phyloP scores from a whole-genome alignment of 257 asterid genomes.

The Primulina tabacum region DNA sequence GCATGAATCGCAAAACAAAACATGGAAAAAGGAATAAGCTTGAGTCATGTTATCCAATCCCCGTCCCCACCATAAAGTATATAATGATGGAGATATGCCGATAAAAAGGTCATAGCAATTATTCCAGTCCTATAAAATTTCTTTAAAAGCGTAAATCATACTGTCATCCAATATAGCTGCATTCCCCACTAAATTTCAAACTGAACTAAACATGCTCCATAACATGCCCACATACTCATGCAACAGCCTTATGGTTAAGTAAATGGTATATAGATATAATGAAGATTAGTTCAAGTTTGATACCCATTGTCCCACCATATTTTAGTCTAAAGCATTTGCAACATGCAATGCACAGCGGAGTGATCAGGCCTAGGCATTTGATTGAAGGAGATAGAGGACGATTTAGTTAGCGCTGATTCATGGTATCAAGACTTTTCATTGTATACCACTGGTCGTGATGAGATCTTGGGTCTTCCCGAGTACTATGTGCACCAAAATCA shows the following conservation, averaged over 20 bases:
- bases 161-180: not conserved
- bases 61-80: not conserved
- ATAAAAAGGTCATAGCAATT: not conserved
- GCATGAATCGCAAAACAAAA: not conserved
- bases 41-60: not conserved
- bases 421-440: not conserved
- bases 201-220: not conserved
- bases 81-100: not conserved
- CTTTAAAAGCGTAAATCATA: not conserved
- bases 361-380: not conserved
- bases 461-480: not conserved
- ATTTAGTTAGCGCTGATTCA: not conserved
- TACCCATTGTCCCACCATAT: not conserved
- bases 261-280: not conserved
- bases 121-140: not conserved
- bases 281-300: not conserved
- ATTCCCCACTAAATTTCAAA: not conserved
- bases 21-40: too few species aligned
- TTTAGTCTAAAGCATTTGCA: not conserved
- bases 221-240: not conserved
- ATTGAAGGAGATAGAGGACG: not conserved
- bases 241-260: not conserved
- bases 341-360: not conserved
- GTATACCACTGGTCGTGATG: not conserved
- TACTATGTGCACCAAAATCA: not conserved